Conservation (phyloP, 139 green algal species). For the Medakamo hakoo region DNA sequence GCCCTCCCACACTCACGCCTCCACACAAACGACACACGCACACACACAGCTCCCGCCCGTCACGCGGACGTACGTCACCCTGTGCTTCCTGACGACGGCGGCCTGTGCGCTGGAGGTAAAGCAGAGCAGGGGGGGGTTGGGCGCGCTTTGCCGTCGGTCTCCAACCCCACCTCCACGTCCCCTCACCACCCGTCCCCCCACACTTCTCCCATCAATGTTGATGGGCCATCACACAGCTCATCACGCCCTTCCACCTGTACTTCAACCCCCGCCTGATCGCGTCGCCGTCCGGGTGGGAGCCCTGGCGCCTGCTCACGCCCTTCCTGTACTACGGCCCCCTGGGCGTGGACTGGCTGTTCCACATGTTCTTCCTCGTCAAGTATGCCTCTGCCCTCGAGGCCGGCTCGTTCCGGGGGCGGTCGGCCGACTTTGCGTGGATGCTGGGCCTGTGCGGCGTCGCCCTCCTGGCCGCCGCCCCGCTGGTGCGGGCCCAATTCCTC, state of each 20-base stretch:
- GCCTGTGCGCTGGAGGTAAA: conserved; percentile 82
- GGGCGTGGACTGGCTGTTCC: conserved; percentile 96
- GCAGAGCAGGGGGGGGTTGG: background rate
- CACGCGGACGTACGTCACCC: conserved; percentile 84
- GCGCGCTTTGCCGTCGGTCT: too few relatives aligned
- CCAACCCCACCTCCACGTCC: too few relatives aligned
- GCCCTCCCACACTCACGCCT: too few relatives aligned
- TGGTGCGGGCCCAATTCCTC: conserved; percentile 91
- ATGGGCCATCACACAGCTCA: conserved; percentile 76
- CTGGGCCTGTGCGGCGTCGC: conserved; percentile 74
- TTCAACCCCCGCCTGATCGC: conserved; percentile 90
- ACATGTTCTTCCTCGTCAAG: conserved; percentile 98
- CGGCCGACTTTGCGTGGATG: conserved; percentile 97
- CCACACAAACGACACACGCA: too few relatives aligned
- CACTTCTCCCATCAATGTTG: too few relatives aligned
- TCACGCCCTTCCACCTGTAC: conserved; percentile 92
- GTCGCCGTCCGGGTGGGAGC: conserved; percentile 60
- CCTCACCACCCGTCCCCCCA: too few relatives aligned
- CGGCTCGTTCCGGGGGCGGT: conserved; percentile 77
- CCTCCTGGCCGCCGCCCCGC: conserved; percentile 62
- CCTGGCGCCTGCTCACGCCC: conserved; percentile 92
- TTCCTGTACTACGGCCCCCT: conserved; percentile 97
- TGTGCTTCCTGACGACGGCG: conserved; percentile 85
- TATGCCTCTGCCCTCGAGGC: conserved; percentile 96
- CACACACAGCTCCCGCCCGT: conserved; percentile 65